Evolutionary conservation across 352 stramenopile genomes (phyloP).

Genomic region (Elongisporangium senticosum): DNA sequence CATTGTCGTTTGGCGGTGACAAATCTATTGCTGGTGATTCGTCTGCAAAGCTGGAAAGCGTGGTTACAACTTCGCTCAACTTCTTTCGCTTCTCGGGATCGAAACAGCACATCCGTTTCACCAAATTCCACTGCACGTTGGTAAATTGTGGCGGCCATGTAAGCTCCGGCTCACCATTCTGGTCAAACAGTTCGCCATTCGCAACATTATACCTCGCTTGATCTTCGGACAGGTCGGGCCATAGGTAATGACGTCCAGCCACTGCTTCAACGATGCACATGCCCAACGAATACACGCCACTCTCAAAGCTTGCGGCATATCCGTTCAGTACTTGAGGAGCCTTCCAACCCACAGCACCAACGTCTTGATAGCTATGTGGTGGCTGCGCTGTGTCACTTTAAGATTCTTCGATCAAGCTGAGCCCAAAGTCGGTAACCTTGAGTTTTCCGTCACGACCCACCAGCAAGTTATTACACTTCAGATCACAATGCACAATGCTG

Average conservation of each 20-base stretch:
- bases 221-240: no score
- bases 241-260: background rate
- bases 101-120: constrained; percentile 19
- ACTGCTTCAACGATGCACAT: constrained; percentile 42
- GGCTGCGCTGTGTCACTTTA: no score
- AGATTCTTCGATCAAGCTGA: constrained; percentile 5
- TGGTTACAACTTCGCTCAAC: background rate
- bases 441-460: constrained; percentile 15
- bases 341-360: constrained; percentile 13
- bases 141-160: constrained; percentile 2
- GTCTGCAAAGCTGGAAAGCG: constrained; percentile 1
- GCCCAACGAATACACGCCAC: constrained; percentile 45
- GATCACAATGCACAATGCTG: constrained; percentile 23
- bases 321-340: constrained; percentile 22
- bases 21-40: no score
- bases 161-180: no score
- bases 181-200: no score
- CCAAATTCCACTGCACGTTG: constrained; percentile 19
- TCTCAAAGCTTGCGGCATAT: constrained; percentile 11
- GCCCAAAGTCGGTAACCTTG: constrained; percentile 26
- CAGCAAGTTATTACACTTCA: constrained; percentile 71
- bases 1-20: no score
- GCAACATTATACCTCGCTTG: no score
- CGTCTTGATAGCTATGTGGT: no score
- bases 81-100: constrained; percentile 11